A percentile compares a stretch with the other conserved stretches of the same genome.
Conservation (phyloP, 495 filamentous ascomycete genomes). For the Penicillium diatomitis region DNA sequence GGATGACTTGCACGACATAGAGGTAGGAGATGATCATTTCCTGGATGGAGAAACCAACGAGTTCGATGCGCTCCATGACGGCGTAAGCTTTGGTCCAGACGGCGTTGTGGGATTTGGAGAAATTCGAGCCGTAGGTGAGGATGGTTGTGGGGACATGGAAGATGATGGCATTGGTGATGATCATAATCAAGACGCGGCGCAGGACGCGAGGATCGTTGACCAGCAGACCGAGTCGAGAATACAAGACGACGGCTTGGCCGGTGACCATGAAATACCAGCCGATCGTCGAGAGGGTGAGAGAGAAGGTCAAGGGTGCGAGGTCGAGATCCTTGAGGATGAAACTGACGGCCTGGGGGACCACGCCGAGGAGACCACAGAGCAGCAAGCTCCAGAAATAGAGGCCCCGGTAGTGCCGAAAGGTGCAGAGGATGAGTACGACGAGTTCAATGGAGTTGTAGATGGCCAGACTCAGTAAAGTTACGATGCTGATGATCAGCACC, state of each 20-base stretch:
- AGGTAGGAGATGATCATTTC: constrained; percentile 42
- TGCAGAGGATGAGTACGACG: constrained; percentile 26
- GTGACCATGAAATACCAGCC: constrained; percentile 37
- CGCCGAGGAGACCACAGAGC: constrained; percentile 21
- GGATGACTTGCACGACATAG: constrained; percentile 35
- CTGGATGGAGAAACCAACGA: constrained; percentile 38
- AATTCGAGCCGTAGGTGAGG: constrained; percentile 28
- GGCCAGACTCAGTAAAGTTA: constrained; percentile 23
- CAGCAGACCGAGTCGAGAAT: constrained; percentile 29
- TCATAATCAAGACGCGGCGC: constrained; percentile 23
- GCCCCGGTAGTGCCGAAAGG: constrained; percentile 29
- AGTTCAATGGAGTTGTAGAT: constrained; percentile 35
- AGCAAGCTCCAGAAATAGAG: constrained; percentile 37
- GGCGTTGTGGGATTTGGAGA: not conserved
- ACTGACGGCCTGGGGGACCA: constrained; percentile 30
- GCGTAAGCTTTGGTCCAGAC: constrained; percentile 19
- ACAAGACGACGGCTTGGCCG: constrained; percentile 30
- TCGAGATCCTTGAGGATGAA: constrained; percentile 30
- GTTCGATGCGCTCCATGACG: constrained; percentile 37
- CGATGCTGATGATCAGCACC: constrained; percentile 16
- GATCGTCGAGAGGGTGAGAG: constrained; percentile 26
- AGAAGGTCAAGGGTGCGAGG: constrained; percentile 14
- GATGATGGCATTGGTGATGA: constrained; percentile 27
- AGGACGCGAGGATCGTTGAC: constrained; percentile 20
- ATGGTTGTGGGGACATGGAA: constrained; percentile 33